phyloP scores from a whole-genome alignment of 2,329 filamentous ascomycete genomes.

The Fusarium poae region DNA sequence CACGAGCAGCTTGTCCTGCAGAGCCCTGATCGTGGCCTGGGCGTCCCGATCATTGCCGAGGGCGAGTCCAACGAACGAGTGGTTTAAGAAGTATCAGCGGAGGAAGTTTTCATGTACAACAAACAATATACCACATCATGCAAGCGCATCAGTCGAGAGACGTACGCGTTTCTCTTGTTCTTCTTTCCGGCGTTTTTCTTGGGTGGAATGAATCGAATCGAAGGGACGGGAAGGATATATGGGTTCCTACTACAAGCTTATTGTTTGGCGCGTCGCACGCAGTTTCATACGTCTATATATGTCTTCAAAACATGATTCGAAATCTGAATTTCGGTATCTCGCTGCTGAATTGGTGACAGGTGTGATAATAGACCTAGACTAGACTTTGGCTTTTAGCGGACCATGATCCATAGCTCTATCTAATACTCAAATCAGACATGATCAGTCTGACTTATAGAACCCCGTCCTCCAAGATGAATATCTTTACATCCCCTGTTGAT shows the following conservation, averaged over 20 bases:
- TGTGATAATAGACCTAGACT: background rate
- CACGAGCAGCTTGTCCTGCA: constrained; percentile 95
- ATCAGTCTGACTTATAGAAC: background rate
- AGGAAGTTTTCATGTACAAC: constrained; percentile 35
- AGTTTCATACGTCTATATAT: constrained; percentile 42
- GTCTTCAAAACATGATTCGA: constrained; percentile 30
- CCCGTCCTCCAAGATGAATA: background rate
- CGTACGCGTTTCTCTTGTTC: constrained; percentile 25
- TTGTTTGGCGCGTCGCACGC: constrained; percentile 44
- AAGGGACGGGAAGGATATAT: constrained; percentile 28
- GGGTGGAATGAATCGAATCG: constrained; percentile 19
- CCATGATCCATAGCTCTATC: background rate
- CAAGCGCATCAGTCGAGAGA: constrained; percentile 38
- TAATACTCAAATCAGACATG: background rate
- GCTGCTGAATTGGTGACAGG: background rate
- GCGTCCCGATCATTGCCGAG: constrained; percentile 86
- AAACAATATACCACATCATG: constrained; percentile 27
- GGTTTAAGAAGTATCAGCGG: constrained; percentile 63
- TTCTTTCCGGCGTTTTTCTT: constrained; percentile 39
- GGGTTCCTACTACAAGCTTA: constrained; percentile 41
- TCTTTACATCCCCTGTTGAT: constrained; percentile 10
- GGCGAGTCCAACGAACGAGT: constrained; percentile 84
- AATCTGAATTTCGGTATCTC: background rate
- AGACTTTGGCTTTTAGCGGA: background rate
- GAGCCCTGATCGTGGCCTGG: constrained; percentile 89